Conservation (phyloP, 306 rosid species). For the Sesbania bispinosa region DNA sequence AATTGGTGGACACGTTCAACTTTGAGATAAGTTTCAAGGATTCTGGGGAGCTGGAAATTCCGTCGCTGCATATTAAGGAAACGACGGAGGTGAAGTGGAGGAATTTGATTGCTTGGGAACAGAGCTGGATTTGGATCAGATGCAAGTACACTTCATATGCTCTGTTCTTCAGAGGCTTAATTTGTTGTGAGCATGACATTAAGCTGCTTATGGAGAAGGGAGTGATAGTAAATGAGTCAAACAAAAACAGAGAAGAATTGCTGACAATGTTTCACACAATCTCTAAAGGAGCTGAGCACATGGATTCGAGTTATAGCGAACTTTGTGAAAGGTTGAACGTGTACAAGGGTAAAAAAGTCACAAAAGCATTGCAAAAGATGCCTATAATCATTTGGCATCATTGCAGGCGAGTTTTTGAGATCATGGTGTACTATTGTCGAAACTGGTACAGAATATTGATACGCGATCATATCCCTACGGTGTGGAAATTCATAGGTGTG, state of each 20-base stretch:
- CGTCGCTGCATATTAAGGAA: neutral
- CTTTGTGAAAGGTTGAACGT: neutral
- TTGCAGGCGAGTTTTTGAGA: neutral
- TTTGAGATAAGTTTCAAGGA: too few species aligned
- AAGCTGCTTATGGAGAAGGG: neutral
- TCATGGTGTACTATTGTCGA: neutral
- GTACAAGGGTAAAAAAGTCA: neutral
- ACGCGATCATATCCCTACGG: constrained; percentile 12
- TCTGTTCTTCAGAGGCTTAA: neutral
- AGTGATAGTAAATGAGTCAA: neutral
- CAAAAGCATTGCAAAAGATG: neutral
- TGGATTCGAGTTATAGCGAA: constrained; percentile 19
- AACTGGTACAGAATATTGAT: constrained; percentile 20
- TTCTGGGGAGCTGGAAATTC: neutral
- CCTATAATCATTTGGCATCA: neutral
- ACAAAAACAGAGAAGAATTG: neutral
- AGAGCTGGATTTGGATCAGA: neutral
- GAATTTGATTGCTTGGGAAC: constrained; percentile 35
- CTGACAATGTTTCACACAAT: neutral
- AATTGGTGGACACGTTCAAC: neutral
- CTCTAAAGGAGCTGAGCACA: neutral
- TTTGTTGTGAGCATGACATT: constrained; percentile 12
- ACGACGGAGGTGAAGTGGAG: constrained; percentile 21
- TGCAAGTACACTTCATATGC: constrained; percentile 17
- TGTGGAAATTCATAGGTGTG: constrained; percentile 30